Conservation (phyloP, 495 filamentous ascomycete species). For the Bryoglossum gracile region DNA sequence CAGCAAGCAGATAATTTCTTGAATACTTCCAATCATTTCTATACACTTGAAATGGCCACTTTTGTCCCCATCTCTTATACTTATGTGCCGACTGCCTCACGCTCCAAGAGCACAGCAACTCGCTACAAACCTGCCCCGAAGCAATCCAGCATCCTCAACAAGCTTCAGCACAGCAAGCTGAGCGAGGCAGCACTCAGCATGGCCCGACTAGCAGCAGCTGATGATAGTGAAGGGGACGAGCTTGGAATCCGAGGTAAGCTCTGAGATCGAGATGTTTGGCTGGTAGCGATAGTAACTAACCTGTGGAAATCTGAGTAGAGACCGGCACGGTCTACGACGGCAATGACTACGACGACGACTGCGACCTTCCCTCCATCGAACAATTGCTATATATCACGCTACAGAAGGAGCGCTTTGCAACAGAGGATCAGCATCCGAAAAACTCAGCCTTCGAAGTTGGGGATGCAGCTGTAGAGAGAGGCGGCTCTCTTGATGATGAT, state of each 20-base stretch:
- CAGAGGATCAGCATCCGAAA: constrained; percentile 8
- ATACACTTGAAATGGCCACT: constrained; percentile 12
- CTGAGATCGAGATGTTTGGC: constrained; percentile 9
- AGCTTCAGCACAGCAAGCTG: not conserved
- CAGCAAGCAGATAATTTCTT: constrained; percentile 6
- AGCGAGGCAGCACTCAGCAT: not conserved
- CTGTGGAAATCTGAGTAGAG: too few species aligned
- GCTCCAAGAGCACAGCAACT: too few species aligned
- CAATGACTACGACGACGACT: constrained; percentile 6
- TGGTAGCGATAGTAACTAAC: constrained; percentile 3
- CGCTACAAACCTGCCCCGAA: not conserved
- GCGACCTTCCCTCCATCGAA: too few species aligned
- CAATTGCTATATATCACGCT: constrained; percentile 16
- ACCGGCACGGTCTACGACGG: constrained; percentile 1
- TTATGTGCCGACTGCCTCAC: too few species aligned
- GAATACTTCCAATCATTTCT: constrained; percentile 10
- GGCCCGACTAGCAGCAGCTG: not conserved
- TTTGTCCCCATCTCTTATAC: constrained; percentile 13
- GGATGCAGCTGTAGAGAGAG: constrained; percentile 7
- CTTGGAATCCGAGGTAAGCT: constrained; percentile 7
- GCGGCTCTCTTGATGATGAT: not conserved
- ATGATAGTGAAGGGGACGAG: constrained; percentile 1
- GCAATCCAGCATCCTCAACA: not conserved
- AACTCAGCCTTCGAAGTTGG: constrained; percentile 9
- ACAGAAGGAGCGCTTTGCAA: constrained; percentile 15